phyloP scores from a whole-genome alignment of 2,329 filamentous ascomycete species.

The Alternaria burnsii region DNA sequence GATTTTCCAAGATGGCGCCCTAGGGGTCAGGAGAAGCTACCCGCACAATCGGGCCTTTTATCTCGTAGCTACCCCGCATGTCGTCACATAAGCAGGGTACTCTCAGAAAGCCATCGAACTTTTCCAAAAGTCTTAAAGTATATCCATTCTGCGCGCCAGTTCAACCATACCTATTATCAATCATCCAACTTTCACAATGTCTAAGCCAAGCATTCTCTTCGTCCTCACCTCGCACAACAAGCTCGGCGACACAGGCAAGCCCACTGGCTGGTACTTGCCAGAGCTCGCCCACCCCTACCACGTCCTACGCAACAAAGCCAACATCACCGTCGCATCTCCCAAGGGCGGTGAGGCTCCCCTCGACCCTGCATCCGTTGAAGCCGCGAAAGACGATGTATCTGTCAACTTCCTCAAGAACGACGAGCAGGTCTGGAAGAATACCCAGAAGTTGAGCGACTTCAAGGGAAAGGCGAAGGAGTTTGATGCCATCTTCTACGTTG shows the following conservation, averaged over 20 bases:
- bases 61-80: conserved; percentile 12
- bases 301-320: conserved; percentile 47
- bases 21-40: background rate
- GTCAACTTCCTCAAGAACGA: conserved; percentile 59
- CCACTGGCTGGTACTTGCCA: conserved; percentile 74
- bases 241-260: conserved; percentile 55
- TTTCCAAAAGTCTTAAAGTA: background rate
- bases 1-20: background rate
- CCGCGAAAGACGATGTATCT: conserved; percentile 59
- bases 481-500: conserved; percentile 67
- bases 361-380: conserved; percentile 48
- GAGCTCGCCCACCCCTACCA: conserved; percentile 52
- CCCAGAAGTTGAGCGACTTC: conserved; percentile 65
- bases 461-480: conserved; percentile 67
- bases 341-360: conserved; percentile 51
- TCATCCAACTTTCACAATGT: conserved; percentile 10
- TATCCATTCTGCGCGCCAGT: background rate
- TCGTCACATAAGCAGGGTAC: conserved; percentile 6
- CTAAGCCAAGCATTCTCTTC: conserved; percentile 69
- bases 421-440: conserved; percentile 69
- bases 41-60: conserved; percentile 12
- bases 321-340: conserved; percentile 52
- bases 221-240: conserved; percentile 71
- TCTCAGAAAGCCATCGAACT: conserved; percentile 4
- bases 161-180: background rate